phyloP scores from a whole-genome alignment of 208 protist species.

The Endotrypanum monterogeii region DNA sequence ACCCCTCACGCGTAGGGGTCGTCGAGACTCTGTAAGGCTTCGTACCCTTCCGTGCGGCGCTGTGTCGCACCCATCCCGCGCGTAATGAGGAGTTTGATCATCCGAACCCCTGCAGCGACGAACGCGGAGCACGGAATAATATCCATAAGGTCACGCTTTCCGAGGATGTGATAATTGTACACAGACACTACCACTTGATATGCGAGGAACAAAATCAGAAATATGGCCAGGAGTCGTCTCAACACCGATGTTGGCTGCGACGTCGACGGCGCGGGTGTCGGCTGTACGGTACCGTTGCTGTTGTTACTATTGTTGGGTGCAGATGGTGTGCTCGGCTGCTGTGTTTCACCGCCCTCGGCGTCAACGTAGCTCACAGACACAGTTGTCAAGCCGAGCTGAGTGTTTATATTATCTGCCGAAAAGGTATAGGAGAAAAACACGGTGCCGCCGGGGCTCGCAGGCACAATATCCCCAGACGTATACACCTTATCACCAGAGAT shows the following conservation, averaged over 20 bases:
- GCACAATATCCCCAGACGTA: conserved; percentile 25
- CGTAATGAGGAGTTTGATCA: conserved; percentile 22
- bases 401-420: neutral
- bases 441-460: conserved; percentile 8
- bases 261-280: neutral
- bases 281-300: neutral
- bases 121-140: conserved; percentile 65
- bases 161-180: conserved; percentile 64
- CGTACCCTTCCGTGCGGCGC: conserved; percentile 24
- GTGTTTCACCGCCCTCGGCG: neutral
- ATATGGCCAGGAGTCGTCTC: conserved; percentile 24
- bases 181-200: conserved; percentile 53
- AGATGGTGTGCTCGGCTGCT: neutral
- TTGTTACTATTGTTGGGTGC: neutral
- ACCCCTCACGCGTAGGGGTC: conserved; percentile 28
- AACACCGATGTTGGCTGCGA: conserved; percentile 17
- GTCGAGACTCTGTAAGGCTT: conserved; percentile 19
- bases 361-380: conserved; percentile 26
- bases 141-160: conserved; percentile 66
- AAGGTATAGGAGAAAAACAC: conserved; percentile 27
- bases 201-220: conserved; percentile 33
- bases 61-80: conserved; percentile 6
- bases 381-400: conserved; percentile 17
- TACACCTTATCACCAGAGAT: conserved; percentile 13
- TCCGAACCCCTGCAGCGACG: conserved; percentile 33